Evolutionary conservation across 202 grass and related monocot species (phyloP), one percentile per base, ranked within the genome.

Genomic region (Setaria italica): DNA sequence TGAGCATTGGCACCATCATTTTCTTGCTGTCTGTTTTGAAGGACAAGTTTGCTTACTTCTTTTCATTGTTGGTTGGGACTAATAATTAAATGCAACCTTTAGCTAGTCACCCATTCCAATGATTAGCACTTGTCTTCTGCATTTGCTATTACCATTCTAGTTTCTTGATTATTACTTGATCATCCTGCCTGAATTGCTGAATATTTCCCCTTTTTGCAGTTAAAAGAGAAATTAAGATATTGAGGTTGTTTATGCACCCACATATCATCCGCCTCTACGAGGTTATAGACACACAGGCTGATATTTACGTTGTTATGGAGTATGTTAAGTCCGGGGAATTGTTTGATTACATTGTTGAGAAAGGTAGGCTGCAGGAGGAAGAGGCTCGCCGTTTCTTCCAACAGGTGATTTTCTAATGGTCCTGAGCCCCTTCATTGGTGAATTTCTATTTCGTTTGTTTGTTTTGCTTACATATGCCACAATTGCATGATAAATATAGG

Each of bases 271-370:
- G 93, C 47, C 93, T 98, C 73, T 98, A 98, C 89, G 95, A 98
- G 71, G 95, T 98, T 47, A 98, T 98, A 77, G 95, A 98, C 63
- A 93, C 93, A 16, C 91, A 77, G 17, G 72, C 93, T 66, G 93
- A 98, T 75, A 98, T 98, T 71, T 93, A 85, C 57, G 89, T 98
- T 62, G 88, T 98, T 21, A 98, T 93, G 95, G 95, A 98, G 77
- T 98, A 95, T 89, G 93, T 98, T 78, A 98, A 95, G 76, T 95
- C 89, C 15, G 95, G 95, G 15, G 95, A 98, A 77, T 89, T 98
- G 33, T 98, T 98, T 88, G 95, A 98, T 72, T 98, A 98, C 84
- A 98, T 98, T 72, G 95, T 98, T 79, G 95, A 98, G 72, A 98
- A 98, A 84, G 93, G 95, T 53, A 95, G 93, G 58, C 75, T 98